Base-by-base conservation (phyloP, 108 stramenopile species). In the Chaetoceros muelleri region DNA sequence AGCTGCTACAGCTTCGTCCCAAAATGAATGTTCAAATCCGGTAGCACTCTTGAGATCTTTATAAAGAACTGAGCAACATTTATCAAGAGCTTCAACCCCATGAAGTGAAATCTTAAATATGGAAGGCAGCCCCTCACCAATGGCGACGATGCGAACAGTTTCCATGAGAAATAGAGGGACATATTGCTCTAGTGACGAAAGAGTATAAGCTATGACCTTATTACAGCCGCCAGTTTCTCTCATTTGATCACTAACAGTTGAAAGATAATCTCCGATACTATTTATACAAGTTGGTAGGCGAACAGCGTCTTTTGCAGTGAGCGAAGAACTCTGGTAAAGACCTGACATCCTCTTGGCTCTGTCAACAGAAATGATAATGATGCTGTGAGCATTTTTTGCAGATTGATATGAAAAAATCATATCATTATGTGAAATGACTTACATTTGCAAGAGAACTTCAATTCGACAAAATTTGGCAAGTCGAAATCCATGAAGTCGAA, bases 141-240 rank as follows among this genome's bases (percentile, higher is more conserved):
- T 65, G 16, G 85, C 89, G 62, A 90, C 71, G 8, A 84, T 74
- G 2, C 89, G 80, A 21, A 80, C 85, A 44, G 82, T 76, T 62
- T 90, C 79, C 69, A 90, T 90, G 47, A 90, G 62, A 47, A 73
- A 86, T 7, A 78, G 53, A 20, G 89, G 89, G 63, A 90, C 84
- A 59, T 86, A 90, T 46, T 90, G 89, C 66, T 90, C 89, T 49
- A 90, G 56, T 3, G 77, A 84, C 8, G 89, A 90, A 61, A 90
- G 81, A 47, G 77, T 62, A 59, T 85, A 86, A 20, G 85, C 89
- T 20, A 85, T 82, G 16, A 90, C 79, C 17, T 82, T 82, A 58
- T 90, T 90, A n/a, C n/a, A n/a, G 23, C 89, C 89, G 21, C 81
- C 85, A 46, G 85, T 83, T 58, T 90, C 89, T 5, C 89, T 69